Percentiles rank a stretch among this genome's conserved stretches.
Conservation (phyloP, 2,329 filamentous ascomycete genomes). For the Cytospora leucostoma region DNA sequence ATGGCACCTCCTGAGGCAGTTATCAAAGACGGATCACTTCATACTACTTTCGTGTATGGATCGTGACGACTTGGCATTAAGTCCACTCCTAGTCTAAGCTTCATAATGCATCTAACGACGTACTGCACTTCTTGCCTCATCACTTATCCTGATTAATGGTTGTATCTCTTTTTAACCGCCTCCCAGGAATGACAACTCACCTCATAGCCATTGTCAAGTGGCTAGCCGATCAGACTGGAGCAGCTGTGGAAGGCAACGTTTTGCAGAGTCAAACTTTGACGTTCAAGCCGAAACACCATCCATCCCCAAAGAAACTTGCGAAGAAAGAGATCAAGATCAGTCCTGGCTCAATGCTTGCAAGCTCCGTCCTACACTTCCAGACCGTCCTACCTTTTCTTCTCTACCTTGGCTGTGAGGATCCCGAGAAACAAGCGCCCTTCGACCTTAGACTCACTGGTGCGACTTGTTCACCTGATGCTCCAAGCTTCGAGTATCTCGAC, state of each 20-base stretch:
- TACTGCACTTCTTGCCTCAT: neutral
- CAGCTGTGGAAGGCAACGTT: constrained; percentile 50
- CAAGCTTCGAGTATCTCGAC: constrained; percentile 62
- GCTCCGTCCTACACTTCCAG: constrained; percentile 60
- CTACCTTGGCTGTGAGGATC: constrained; percentile 45
- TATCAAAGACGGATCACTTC: too few relatives aligned
- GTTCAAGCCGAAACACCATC: constrained; percentile 46
- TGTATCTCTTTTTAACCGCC: neutral
- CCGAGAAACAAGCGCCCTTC: constrained; percentile 46
- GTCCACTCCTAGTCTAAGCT: neutral
- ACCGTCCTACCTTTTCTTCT: constrained; percentile 61
- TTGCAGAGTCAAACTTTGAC: constrained; percentile 55
- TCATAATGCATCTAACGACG: too few relatives aligned
- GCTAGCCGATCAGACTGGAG: constrained; percentile 54
- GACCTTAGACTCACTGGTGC: constrained; percentile 57
- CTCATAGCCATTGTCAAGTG: constrained; percentile 59
- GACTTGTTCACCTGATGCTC: constrained; percentile 59
- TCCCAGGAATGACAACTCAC: constrained; percentile 58
- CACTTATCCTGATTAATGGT: neutral
- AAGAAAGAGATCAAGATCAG: constrained; percentile 52
- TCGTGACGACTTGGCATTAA: too few relatives aligned
- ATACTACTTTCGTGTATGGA: too few relatives aligned
- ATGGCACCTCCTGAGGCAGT: too few relatives aligned
- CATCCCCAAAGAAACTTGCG: constrained; percentile 38
- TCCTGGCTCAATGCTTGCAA: constrained; percentile 53